phyloP scores from a whole-genome alignment of 805 yeast species.

The Kuraishia floccosa region DNA sequence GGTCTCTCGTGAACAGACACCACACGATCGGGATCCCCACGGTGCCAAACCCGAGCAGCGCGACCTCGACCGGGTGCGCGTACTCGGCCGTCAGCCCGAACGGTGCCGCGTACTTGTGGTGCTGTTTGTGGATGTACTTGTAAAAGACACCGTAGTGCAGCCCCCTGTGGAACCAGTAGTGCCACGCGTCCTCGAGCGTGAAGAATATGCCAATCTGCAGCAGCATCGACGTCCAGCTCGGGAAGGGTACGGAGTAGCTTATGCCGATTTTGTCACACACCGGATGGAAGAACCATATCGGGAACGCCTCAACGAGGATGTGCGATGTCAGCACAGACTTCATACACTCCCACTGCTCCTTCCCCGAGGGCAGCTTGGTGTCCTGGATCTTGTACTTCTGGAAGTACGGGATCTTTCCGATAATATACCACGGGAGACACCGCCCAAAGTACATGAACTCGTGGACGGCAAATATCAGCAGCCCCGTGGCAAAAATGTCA shows the following conservation, averaged over 20 bases:
- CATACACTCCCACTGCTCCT: constrained; percentile 90
- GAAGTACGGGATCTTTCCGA: constrained; percentile 81
- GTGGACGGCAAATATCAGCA: constrained; percentile 71
- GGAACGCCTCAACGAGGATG: constrained; percentile 87
- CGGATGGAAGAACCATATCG: constrained; percentile 96
- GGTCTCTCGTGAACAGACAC: constrained; percentile 61
- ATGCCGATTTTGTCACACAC: constrained; percentile 76
- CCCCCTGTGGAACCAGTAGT: constrained; percentile 88
- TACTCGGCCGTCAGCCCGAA: constrained; percentile 96
- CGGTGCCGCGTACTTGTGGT: constrained; percentile 96
- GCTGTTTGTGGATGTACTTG: constrained; percentile 93
- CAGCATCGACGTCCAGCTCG: constrained; percentile 44
- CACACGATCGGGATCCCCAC: constrained; percentile 89
- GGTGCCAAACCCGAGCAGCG: constrained; percentile 87
- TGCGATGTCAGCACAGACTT: constrained; percentile 79
- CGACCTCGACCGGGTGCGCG: constrained; percentile 93
- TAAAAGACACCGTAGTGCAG: constrained; percentile 85
- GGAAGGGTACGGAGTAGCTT: constrained; percentile 76
- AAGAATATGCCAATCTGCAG: constrained; percentile 70
- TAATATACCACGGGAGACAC: constrained; percentile 83
- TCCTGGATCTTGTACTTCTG: constrained; percentile 84
- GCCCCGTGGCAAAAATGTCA: constrained; percentile 87
- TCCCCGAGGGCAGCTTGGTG: constrained; percentile 62
- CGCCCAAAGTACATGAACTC: constrained; percentile 88
- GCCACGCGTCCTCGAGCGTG: constrained; percentile 90